phyloP scores from a whole-genome alignment of 768 basidiomycete species.

The Lactarius deliciosus region DNA sequence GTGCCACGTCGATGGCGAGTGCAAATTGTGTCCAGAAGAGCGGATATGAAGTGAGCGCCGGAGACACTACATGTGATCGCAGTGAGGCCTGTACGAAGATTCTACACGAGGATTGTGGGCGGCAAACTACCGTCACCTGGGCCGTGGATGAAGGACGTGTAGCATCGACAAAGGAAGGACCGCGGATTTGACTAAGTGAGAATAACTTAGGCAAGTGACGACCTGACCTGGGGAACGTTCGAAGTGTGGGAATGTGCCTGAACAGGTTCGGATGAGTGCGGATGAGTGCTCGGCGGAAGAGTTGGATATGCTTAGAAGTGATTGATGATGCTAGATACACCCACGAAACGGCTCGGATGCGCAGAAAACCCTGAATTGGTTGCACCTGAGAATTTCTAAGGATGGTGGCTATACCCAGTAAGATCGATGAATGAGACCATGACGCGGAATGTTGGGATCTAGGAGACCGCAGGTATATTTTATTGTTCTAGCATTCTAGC shows the following conservation, averaged over 20 bases:
- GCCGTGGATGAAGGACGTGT: background rate
- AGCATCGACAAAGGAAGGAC: background rate
- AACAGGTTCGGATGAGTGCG: background rate
- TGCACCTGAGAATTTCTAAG: background rate
- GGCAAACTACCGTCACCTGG: background rate
- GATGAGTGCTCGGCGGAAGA: background rate
- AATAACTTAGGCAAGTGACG: background rate
- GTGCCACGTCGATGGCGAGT: background rate
- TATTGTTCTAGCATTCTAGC: background rate
- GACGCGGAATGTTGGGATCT: background rate
- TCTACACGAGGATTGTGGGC: constrained; percentile 10
- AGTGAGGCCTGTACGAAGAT: constrained; percentile 6
- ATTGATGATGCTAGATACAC: background rate
- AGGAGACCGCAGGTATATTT: background rate
- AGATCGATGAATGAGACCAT: background rate
- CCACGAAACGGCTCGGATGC: background rate
- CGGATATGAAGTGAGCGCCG: constrained; percentile 14
- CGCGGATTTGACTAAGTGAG: background rate
- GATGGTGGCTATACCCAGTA: no score
- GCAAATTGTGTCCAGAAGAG: constrained; percentile 3
- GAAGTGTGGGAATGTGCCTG: constrained; percentile 1
- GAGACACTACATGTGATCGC: constrained; percentile 12
- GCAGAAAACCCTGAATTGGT: background rate
- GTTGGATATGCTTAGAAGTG: background rate
- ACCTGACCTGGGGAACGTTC: background rate